Conservation (phyloP, 768 basidiomycete species). For the Amanita rubescens region DNA sequence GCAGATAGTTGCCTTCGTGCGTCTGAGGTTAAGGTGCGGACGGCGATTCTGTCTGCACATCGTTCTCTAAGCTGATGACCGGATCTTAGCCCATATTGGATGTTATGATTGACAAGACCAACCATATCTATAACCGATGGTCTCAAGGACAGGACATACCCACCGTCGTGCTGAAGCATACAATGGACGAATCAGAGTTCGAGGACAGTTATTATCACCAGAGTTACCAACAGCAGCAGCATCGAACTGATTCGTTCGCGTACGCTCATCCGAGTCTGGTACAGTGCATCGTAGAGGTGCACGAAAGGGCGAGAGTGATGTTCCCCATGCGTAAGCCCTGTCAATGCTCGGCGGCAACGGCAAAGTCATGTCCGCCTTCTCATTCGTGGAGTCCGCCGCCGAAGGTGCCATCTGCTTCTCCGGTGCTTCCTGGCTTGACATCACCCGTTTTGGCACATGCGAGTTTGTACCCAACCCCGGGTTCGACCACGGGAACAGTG, state of each 20-base stretch:
- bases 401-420: conserved; percentile 20
- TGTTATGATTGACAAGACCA: conserved; percentile 44
- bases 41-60: not conserved
- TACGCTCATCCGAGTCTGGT: conserved; percentile 33
- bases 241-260: conserved; percentile 28
- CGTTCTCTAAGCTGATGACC: not conserved
- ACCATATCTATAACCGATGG: conserved; percentile 42
- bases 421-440: conserved; percentile 31
- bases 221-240: conserved; percentile 1
- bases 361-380: conserved; percentile 30
- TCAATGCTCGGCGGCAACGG: conserved; percentile 25
- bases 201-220: conserved; percentile 14
- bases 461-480: conserved; percentile 24
- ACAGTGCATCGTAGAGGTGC: conserved; percentile 42
- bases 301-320: conserved; percentile 34
- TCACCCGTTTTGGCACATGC: conserved; percentile 10
- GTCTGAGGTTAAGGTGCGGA: conserved; percentile 37
- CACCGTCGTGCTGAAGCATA: conserved; percentile 33
- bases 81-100: conserved; percentile 35
- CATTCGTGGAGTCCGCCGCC: conserved; percentile 41
- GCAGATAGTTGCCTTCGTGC: conserved; percentile 39
- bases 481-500: conserved; percentile 12
- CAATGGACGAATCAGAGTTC: conserved; percentile 22
- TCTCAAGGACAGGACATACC: conserved; percentile 36
- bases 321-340: conserved; percentile 39